These are phyloP conservation scores for Phytophthora foliorum DNA, from an alignment of 352 stramenopile genomes.

Conservation along the genomic window DNA sequence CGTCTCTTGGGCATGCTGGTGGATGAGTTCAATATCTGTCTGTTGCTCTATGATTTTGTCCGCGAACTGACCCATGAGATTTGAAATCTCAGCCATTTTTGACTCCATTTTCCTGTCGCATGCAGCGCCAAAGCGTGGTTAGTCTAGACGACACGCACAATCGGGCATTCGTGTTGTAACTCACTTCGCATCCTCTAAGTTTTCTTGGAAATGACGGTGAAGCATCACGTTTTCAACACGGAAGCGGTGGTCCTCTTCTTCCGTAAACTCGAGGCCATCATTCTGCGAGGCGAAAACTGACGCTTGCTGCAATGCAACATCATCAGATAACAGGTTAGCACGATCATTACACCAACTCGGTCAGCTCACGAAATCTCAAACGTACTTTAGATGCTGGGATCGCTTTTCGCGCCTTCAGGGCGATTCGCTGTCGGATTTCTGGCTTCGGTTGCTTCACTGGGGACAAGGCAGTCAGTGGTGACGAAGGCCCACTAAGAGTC, in stretches of 20 bases:
- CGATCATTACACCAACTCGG: neutral
- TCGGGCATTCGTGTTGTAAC: constrained; percentile 8
- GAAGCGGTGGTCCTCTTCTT: constrained; percentile 71
- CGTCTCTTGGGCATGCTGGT: constrained; percentile 74
- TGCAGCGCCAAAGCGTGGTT: neutral
- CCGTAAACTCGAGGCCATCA: constrained; percentile 67
- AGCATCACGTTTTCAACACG: constrained; percentile 79
- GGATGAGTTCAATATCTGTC: constrained; percentile 81
- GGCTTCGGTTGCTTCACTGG: constrained; percentile 22
- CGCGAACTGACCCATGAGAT: constrained; percentile 86
- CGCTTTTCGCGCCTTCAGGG: constrained; percentile 21
- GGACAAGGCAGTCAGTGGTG: constrained; percentile 2
- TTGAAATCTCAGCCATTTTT: constrained; percentile 89
- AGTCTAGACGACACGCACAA: neutral
- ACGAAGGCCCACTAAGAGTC: constrained; percentile 6
- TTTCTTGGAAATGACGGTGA: constrained; percentile 88
- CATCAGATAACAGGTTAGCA: constrained; percentile 1
- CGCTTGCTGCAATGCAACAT: constrained; percentile 19
- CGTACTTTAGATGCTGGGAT: constrained; percentile 14
- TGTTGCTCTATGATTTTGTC: constrained; percentile 90
- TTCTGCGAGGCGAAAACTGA: constrained; percentile 53
- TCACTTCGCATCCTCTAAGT: constrained; percentile 87
- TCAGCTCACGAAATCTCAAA: neutral
- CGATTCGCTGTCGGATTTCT: constrained; percentile 18
- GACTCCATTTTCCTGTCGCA: constrained; percentile 78